Conservation (phyloP, 371 early-diverging fungal genomes). For the Caulochytrium protostelioides region DNA sequence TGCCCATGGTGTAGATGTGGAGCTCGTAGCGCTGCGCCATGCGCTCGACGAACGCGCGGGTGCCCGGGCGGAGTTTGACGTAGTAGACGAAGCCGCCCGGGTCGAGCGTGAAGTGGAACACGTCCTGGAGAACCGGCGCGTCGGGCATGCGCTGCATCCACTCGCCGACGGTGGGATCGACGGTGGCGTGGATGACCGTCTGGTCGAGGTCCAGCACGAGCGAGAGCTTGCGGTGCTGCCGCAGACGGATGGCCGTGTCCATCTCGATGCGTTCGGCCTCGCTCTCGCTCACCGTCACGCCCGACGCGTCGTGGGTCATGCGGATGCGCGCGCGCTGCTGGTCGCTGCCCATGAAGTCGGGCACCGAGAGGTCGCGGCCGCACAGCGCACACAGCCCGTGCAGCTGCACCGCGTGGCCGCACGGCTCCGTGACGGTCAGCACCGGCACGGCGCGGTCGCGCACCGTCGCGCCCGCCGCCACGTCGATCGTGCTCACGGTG, state of each 20-base stretch:
- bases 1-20: conserved; percentile 99
- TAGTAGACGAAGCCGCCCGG: conserved; percentile 46
- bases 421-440: conserved; percentile 21
- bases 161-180: conserved; percentile 50
- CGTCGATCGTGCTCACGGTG: conserved; percentile 2
- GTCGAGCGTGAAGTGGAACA: conserved; percentile 48
- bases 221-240: conserved; percentile 49
- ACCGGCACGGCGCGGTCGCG: conserved; percentile 5
- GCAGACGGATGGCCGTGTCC: conserved; percentile 42
- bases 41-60: conserved; percentile 51
- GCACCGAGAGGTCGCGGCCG: conserved; percentile 38
- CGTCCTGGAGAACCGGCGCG: conserved; percentile 23
- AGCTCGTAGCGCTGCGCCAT: conserved; percentile 59
- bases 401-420: conserved; percentile 55
- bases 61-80: conserved; percentile 65
- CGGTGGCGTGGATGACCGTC: conserved; percentile 93
- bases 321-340: conserved; percentile 30
- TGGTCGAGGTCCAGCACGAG: conserved; percentile 97
- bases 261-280: conserved; percentile 59
- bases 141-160: conserved; percentile 31
- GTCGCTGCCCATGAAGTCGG: conserved; percentile 14
- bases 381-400: conserved; percentile 66
- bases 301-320: conserved; percentile 54
- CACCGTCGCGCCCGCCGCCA: conserved; percentile 1
- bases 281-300: conserved; percentile 42